Percentiles rank a stretch among this genome's conserved stretches.
phyloP scores from a whole-genome alignment of 129 eudicot genomes.

The Ambrosia trifida region DNA sequence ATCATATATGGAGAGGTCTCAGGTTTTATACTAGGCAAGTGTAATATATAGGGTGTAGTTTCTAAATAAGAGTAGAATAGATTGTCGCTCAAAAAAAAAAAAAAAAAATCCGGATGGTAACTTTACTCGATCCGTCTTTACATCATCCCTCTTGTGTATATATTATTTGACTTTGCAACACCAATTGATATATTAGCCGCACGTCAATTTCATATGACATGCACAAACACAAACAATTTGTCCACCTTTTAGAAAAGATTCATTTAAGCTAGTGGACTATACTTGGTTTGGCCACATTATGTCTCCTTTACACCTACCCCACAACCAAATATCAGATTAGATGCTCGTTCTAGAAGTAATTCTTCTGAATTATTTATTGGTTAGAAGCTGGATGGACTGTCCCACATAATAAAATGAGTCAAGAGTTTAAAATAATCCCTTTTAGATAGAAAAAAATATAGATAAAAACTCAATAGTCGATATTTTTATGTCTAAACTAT shows the following conservation, averaged over 20 bases:
- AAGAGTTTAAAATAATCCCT: not conserved
- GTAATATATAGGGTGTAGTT: too few relatives aligned
- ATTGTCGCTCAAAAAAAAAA: too few relatives aligned
- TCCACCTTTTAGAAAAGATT: not conserved
- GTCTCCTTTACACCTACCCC: not conserved
- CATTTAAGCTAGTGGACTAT: not conserved
- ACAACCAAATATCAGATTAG: not conserved
- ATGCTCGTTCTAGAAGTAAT: slow-evolving; percentile 5
- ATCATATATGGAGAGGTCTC: too few relatives aligned
- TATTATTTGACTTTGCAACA: not conserved
- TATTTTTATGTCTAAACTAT: too few relatives aligned
- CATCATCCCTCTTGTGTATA: too few relatives aligned
- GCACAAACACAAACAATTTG: slow-evolving; percentile 3
- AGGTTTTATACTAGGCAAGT: too few relatives aligned
- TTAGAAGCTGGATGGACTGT: not conserved
- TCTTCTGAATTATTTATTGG: not conserved
- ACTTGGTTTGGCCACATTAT: slow-evolving; percentile 10
- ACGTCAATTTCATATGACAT: not conserved
- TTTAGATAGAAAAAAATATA: not conserved
- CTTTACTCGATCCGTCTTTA: too few relatives aligned
- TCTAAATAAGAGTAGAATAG: too few relatives aligned
- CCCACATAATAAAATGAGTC: slow-evolving; percentile 10
- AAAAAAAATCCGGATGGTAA: too few relatives aligned
- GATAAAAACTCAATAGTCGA: too few relatives aligned
- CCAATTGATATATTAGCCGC: not conserved